Evolutionary conservation across 352 stramenopile genomes (phyloP).

Genomic region (Thraustochytrium sp.): DNA sequence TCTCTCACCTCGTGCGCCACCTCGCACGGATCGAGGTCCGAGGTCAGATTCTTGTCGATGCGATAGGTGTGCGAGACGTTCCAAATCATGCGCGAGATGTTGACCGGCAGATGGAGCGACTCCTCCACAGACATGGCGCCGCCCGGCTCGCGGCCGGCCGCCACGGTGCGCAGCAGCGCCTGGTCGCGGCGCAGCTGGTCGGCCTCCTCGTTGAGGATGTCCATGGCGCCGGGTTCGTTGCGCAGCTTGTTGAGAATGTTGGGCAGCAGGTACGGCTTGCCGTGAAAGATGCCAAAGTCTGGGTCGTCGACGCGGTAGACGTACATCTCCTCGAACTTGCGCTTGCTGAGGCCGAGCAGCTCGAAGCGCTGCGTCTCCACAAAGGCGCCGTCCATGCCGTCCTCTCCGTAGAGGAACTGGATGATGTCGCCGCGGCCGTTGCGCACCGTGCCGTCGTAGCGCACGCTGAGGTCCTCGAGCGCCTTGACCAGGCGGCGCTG

Average conservation of each 20-base stretch:
- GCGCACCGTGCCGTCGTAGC: slow-evolving; percentile 97
- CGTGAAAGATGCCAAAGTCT: slow-evolving; percentile 31
- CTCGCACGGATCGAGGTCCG: slow-evolving; percentile 51
- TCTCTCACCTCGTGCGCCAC: slow-evolving; percentile 81
- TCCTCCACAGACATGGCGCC: slow-evolving; percentile 58
- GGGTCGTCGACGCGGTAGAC: slow-evolving; percentile 36
- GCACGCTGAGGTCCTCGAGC: slow-evolving; percentile 96
- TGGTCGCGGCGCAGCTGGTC: slow-evolving; percentile 88
- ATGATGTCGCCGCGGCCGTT: slow-evolving; percentile 79
- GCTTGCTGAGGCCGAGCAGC: slow-evolving; percentile 72
- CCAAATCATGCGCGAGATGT: slow-evolving; percentile 87
- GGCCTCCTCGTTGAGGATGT: slow-evolving; percentile 85
- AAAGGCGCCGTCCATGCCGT: slow-evolving; percentile 99
- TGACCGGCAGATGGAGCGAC: slow-evolving; percentile 79
- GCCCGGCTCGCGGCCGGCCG: slow-evolving; percentile 86
- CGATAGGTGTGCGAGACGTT: slow-evolving; percentile 82
- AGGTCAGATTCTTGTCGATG: slow-evolving; percentile 52
- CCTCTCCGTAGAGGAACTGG: slow-evolving; percentile 93
- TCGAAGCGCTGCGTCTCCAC: slow-evolving; percentile 96
- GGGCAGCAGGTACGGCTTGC: slow-evolving; percentile 69
- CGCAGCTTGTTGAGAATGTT: slow-evolving; percentile 80
- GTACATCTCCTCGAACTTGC: slow-evolving; percentile 84
- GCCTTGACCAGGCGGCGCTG: slow-evolving; percentile 98
- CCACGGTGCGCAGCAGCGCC: slow-evolving; percentile 83
- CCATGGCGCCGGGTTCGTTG: slow-evolving; percentile 83